Base-by-base conservation (phyloP, 371 early-diverging fungal genomes). In the Chytridium lagenaria region DNA sequence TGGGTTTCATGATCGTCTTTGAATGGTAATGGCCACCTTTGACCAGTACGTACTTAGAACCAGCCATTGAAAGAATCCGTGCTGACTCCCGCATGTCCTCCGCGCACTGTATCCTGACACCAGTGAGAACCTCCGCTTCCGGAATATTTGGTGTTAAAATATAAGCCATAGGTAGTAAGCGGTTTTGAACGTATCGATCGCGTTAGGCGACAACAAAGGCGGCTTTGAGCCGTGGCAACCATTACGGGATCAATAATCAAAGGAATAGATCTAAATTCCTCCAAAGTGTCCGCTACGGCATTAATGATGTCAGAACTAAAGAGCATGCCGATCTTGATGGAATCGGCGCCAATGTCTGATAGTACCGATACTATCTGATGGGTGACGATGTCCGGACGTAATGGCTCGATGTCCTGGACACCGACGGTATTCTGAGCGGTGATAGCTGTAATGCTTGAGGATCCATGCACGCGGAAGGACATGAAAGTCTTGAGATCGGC, bases 401-500 rank as follows among this genome's bases (percentile, higher is more conserved):
- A 74, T 1, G 90, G 76, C 38, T 88, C 86, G 51, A 92, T 86
- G 22, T 86, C 91, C 64, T 90, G 87, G 7, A 95, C 93, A 30
- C 89, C 90, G 34, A 88, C 68, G 0, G 95, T 93, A 79, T 93
- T 95, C 78, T 95, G 95, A 1, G 93, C 92, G 0, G 94, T 93
- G 31, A 93, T 66, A 0, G 94, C 90, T 5, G 93, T 91, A 36
- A 95, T 71, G 3, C 89, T 93, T 0, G 92, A 90, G 1, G 91
- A 85, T 15, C 92, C 92, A 80, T 90, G 93, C 1, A 91, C 89
- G 16, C 83, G 83, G 50, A 91, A 73, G 2, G 92, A 85, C 37
- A 91, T 91, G 74, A 93, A 87, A 3, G 95, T 93, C 81, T 95
- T 95, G 73, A 95, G 87, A 80, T 93, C 94, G 38, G 95, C 95